A percentile compares a stretch with the other conserved stretches of the same genome.
phyloP scores from a whole-genome alignment of 2,329 filamentous ascomycete genomes.

The Colletotrichum tabaci region DNA sequence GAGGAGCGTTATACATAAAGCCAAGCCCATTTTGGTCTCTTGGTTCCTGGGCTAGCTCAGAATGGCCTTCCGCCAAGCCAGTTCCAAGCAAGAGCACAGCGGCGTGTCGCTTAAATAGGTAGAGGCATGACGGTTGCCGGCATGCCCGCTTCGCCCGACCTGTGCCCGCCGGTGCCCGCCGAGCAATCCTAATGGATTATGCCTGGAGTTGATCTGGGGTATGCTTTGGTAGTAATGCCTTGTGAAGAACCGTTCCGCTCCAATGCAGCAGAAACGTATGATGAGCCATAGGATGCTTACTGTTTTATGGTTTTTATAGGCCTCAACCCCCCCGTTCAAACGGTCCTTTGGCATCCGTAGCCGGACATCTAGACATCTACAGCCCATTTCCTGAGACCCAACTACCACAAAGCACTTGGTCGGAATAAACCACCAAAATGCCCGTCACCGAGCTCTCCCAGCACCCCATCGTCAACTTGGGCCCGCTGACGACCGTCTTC shows the following conservation, averaged over 20 bases:
- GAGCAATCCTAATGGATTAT: neutral
- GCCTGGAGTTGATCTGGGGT: neutral
- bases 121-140: neutral
- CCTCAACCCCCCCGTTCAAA: neutral
- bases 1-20: neutral
- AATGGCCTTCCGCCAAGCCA: neutral
- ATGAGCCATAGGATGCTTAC: no score
- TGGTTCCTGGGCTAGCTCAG: neutral
- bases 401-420: no score
- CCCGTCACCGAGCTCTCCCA: constrained; percentile 44
- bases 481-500: constrained; percentile 51
- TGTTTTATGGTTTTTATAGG: no score
- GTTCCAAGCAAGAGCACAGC: neutral
- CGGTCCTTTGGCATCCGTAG: neutral
- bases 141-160: constrained; percentile 21
- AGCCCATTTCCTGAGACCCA: neutral
- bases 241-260: neutral
- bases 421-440: constrained; percentile 42
- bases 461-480: constrained; percentile 47
- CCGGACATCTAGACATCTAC: neutral
- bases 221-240: neutral
- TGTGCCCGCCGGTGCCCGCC: neutral
- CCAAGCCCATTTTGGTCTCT: neutral
- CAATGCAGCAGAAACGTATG: no score
- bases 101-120: neutral